These are phyloP conservation scores for Ustilago nuda DNA, from an alignment of 1,284 basidiomycete species.

Conservation along the genomic window DNA sequence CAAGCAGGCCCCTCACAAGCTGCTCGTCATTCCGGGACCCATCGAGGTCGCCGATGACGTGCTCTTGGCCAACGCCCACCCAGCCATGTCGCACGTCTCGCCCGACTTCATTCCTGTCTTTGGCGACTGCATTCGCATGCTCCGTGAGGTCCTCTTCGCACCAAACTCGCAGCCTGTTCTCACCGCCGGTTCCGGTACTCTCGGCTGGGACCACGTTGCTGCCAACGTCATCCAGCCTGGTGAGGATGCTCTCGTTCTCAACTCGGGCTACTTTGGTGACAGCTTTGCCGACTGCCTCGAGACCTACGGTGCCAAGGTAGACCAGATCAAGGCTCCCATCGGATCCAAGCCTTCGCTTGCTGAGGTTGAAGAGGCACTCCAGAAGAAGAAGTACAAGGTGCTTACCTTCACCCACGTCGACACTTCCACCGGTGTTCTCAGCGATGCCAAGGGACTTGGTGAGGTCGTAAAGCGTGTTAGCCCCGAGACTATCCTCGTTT, in stretches of 20 bases:
- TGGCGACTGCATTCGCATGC: constrained; percentile 89
- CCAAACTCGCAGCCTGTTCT: constrained; percentile 76
- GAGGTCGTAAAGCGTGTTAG: constrained; percentile 81
- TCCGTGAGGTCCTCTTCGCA: constrained; percentile 75
- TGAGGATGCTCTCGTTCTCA: constrained; percentile 83
- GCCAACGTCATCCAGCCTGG: constrained; percentile 83
- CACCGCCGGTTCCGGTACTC: constrained; percentile 91
- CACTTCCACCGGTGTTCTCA: constrained; percentile 78
- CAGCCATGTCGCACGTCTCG: constrained; percentile 79
- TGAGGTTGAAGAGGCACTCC: constrained; percentile 79
- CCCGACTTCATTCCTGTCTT: constrained; percentile 90
- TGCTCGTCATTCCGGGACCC: constrained; percentile 78
- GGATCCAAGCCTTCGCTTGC: constrained; percentile 78
- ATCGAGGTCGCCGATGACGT: constrained; percentile 85
- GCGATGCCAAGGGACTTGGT: constrained; percentile 83
- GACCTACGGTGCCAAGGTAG: constrained; percentile 90
- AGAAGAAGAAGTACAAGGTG: constrained; percentile 86
- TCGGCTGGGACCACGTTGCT: constrained; percentile 79
- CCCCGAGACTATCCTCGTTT: constrained; percentile 85
- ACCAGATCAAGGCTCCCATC: constrained; percentile 83
- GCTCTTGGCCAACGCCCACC: constrained; percentile 65
- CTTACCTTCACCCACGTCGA: constrained; percentile 91
- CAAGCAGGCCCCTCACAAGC: constrained; percentile 66
- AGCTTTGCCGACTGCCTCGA: constrained; percentile 70
- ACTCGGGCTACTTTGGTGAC: constrained; percentile 71